Conservation (phyloP, 1,284 basidiomycete genomes). For the Melampsora abietis-canadensis region DNA sequence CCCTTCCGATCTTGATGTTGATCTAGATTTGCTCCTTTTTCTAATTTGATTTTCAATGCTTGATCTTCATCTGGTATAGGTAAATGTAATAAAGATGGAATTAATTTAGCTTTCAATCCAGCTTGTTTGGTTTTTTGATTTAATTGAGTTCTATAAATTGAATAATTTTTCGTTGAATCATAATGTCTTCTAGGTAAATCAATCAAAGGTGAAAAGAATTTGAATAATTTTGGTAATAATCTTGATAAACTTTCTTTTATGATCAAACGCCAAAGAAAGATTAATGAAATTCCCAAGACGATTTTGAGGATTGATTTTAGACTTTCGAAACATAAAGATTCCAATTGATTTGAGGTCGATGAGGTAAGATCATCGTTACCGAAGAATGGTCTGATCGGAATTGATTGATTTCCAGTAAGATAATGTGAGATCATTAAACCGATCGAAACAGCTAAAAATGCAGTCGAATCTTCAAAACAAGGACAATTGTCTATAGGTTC, state of each 20-base stretch:
- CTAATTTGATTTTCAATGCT: background rate
- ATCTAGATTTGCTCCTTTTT: background rate
- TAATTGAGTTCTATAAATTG: conserved; percentile 13
- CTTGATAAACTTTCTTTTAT: conserved; percentile 72
- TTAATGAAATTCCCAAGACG: conserved; percentile 57
- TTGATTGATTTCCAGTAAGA: conserved; percentile 8
- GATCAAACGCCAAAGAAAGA: conserved; percentile 79
- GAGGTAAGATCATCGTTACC: conserved; percentile 19
- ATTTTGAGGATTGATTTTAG: conserved; percentile 58
- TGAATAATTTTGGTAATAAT: conserved; percentile 75
- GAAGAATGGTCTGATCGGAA: conserved; percentile 36
- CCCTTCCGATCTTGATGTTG: background rate
- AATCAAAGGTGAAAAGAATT: conserved; percentile 61
- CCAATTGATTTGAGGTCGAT: conserved; percentile 56
- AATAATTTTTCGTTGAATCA: conserved; percentile 47
- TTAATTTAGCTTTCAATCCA: conserved; percentile 11
- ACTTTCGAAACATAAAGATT: conserved; percentile 45
- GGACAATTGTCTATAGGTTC: conserved; percentile 87
- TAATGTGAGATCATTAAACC: conserved; percentile 72
- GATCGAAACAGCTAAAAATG: conserved; percentile 77
- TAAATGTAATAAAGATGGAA: conserved; percentile 28
- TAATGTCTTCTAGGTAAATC: conserved; percentile 52
- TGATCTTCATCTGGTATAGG: conserved; percentile 5
- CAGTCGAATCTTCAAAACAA: conserved; percentile 96
- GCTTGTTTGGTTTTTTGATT: conserved; percentile 4